Conservation (phyloP, 768 basidiomycete genomes). For the Auricularia sp. region DNA sequence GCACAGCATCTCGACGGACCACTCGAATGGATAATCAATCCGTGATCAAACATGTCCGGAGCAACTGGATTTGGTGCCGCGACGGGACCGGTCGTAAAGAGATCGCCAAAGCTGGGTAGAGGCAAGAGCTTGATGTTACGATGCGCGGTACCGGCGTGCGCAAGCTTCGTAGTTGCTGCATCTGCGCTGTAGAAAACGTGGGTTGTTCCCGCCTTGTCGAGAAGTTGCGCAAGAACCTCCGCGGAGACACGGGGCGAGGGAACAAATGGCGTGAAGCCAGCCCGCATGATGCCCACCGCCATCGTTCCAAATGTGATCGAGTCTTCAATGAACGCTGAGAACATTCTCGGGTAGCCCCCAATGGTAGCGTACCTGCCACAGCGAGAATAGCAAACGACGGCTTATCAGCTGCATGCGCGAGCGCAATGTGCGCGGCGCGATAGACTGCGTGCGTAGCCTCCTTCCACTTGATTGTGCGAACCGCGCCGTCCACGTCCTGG, state of each 20-base stretch:
- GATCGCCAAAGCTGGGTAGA: slow-evolving; percentile 16
- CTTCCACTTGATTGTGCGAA: not conserved
- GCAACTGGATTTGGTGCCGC: slow-evolving; percentile 8
- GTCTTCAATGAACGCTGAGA: slow-evolving; percentile 16
- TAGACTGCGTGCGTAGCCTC: not conserved
- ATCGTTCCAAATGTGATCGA: slow-evolving; percentile 13
- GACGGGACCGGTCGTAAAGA: slow-evolving; percentile 11
- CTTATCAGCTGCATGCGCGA: not conserved
- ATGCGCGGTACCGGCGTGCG: not conserved
- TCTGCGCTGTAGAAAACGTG: slow-evolving; percentile 18
- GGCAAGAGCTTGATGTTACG: not conserved
- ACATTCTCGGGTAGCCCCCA: not conserved
- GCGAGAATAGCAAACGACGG: slow-evolving; percentile 10
- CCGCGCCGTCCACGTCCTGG: not conserved
- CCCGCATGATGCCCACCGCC: slow-evolving; percentile 10
- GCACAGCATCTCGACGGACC: slow-evolving; percentile 5
- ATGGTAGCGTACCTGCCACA: not conserved
- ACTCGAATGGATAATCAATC: slow-evolving; percentile 21
- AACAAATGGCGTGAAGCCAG: slow-evolving; percentile 21
- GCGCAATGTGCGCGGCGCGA: not conserved
- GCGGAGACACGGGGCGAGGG: slow-evolving; percentile 36
- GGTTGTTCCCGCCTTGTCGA: slow-evolving; percentile 22
- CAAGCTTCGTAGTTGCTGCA: not conserved
- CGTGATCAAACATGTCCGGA: slow-evolving; percentile 11
- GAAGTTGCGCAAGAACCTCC: slow-evolving; percentile 36